phyloP scores from a whole-genome alignment of 257 asterid genomes.

The Penstemon barbatus region DNA sequence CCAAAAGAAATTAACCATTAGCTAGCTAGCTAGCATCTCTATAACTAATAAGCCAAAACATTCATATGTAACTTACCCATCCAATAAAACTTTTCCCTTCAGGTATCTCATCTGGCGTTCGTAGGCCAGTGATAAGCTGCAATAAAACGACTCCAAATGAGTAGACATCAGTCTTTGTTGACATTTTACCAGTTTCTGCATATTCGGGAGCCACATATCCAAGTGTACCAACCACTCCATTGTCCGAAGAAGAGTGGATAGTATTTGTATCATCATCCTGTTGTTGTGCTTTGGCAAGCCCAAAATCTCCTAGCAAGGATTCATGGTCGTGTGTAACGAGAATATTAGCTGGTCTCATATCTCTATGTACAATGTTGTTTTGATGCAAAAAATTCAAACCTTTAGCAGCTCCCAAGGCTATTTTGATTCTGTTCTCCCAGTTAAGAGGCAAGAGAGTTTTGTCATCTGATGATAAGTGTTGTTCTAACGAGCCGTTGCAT shows the following conservation, averaged over 20 bases:
- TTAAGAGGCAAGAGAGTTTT: constrained; percentile 30
- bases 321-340: constrained; percentile 80
- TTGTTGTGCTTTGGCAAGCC: constrained; percentile 63
- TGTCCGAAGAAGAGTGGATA: constrained; percentile 27
- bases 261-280: constrained; percentile 31
- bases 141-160: constrained; percentile 72
- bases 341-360: constrained; percentile 69
- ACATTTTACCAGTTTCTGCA: constrained; percentile 63
- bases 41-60: background rate
- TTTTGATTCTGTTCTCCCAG: constrained; percentile 67
- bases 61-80: constrained; percentile 47
- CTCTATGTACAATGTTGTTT: constrained; percentile 62
- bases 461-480: constrained; percentile 50
- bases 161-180: constrained; percentile 72
- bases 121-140: constrained; percentile 65
- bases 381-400: constrained; percentile 63
- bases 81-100: constrained; percentile 67
- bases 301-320: constrained; percentile 74
- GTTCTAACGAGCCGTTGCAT: constrained; percentile 68
- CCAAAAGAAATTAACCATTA: no score
- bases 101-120: constrained; percentile 48
- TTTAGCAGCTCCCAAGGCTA: constrained; percentile 71
- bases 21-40: no score
- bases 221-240: constrained; percentile 64
- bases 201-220: constrained; percentile 86